A percentile compares a stretch with the other conserved stretches of the same genome.
Conservation (phyloP, 2,329 filamentous ascomycete species). For the Botrytis fabae region DNA sequence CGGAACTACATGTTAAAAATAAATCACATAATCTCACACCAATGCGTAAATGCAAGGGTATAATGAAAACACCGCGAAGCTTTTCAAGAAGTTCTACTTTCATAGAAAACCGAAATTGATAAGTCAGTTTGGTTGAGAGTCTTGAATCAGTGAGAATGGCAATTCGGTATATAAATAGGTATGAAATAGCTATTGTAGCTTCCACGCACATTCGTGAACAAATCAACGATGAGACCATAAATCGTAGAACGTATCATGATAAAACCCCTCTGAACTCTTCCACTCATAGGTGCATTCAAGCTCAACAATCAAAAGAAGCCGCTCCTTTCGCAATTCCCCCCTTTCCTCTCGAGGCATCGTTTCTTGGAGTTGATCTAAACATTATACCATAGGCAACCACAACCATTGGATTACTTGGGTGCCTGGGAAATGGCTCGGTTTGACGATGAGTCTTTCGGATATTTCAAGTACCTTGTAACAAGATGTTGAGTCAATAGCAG, state of each 20-base stretch:
- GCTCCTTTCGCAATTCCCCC: neutral
- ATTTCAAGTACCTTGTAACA: neutral
- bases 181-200: neutral
- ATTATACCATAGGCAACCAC: neutral
- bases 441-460: neutral
- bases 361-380: neutral
- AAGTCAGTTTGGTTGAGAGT: neutral
- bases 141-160: neutral
- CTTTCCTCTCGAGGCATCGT: too few species aligned
- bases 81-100: neutral
- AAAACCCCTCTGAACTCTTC: neutral
- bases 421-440: neutral
- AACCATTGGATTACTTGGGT: neutral
- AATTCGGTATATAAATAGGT: neutral
- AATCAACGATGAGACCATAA: neutral
- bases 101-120: neutral
- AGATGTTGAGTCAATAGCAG: neutral
- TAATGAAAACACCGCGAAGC: neutral
- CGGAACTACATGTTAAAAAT: conserved; percentile 5
- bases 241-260: too few species aligned
- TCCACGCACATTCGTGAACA: neutral
- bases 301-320: neutral
- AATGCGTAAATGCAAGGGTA: neutral
- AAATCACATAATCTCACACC: neutral
- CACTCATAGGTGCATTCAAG: neutral